Base-by-base conservation (phyloP, 345 rosid genomes). In the Gossypium stocksii region DNA sequence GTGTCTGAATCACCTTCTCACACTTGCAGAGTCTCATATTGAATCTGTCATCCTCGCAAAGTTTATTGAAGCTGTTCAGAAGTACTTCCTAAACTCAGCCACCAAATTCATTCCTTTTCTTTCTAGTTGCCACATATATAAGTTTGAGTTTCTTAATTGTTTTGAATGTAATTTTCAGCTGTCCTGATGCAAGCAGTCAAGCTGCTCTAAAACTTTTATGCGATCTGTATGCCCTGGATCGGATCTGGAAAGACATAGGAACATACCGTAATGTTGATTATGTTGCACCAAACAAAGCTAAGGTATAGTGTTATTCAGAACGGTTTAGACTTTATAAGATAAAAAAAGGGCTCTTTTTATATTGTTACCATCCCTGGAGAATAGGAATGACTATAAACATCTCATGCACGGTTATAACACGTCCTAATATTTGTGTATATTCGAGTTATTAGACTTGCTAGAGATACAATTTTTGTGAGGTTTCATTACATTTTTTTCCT, bases 251-350 rank as follows among this genome's bases (percentile, higher is more conserved):
- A 61, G 97, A 94, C 84, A 90, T 94, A 19, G 98, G 98, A 82
- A 94, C 98, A 0, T 92, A 92, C 85, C 93, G 71, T 13, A 92
- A 86, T 54, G 97, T 94, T 25, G 98, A 94, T 74, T 94, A 90
- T 78, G 93, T 96, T 14, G 98, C 99, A 7, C 99, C 98, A 57
- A 93, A 96, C 89, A 96, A 96, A 87, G 98, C 99, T 4, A 96
- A 96, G 98, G 99, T 96, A 87, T 68, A 59, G 53, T 51, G 27
- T 69, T 25, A 29, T 20, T 46, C 43, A 20, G 25, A 43, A 54
- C 7, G 22, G 15, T 23, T 22, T 9, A 8, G 22, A 61, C 41
- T 34, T 34, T 34, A 34, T 34, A 34, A 73, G 59, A 59, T 45
- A 62, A 3, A 56, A 22, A 9, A 60, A 9, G 20, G 61, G 17